Base-by-base conservation (phyloP, 2,329 filamentous ascomycete genomes). In the Monilinia polystroma region DNA sequence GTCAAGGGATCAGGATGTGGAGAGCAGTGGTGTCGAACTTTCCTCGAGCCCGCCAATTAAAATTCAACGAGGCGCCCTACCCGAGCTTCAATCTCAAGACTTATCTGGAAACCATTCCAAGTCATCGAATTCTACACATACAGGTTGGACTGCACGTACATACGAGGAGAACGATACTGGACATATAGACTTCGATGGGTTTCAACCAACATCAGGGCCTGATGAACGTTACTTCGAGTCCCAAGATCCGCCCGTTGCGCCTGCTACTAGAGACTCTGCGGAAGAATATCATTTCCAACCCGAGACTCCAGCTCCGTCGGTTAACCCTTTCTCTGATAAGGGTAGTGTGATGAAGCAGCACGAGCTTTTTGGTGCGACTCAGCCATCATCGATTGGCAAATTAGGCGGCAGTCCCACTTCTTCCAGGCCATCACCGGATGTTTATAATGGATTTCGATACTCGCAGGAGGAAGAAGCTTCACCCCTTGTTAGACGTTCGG, bases 361-460 rank as follows among this genome's bases (percentile, higher is more conserved):
- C 20, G 73, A 75, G 29, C 66, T 76, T 57, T 76, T 76, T 67
- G 68, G 70, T 38, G 74, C 74, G 3, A 76, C 75, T 3, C 75
- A 76, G 53, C 70, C 73, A 18, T 75, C 75, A 12, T 75, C 74
- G 4, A 64, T 73, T 45, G 71, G 69, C 18, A 69, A 68, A 12
- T 51, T 70, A 63, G 20, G 70, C 26, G 64, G 60, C 16, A 75
- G 72, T 58, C 73, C 73, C 18, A 72, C 70, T 2, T 76, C 74
- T 10, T 72, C 73, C 26, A 68, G 74, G 41, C 75, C 75, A 41
- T 76, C 75, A 12, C 75, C 74, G 5, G 67, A 75, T 55, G 64
- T 71, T 3, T 74, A 70, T 54, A 68, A 72, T 38, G 66, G 70
- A 10, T 71, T 69, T 49, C 68, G 67, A 20, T 72, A 73, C 11